Evolutionary conservation across 805 yeast species (phyloP), one percentile per base, ranked within the genome.

Genomic region (Cyberlindnera nakhonratchasimensis): DNA sequence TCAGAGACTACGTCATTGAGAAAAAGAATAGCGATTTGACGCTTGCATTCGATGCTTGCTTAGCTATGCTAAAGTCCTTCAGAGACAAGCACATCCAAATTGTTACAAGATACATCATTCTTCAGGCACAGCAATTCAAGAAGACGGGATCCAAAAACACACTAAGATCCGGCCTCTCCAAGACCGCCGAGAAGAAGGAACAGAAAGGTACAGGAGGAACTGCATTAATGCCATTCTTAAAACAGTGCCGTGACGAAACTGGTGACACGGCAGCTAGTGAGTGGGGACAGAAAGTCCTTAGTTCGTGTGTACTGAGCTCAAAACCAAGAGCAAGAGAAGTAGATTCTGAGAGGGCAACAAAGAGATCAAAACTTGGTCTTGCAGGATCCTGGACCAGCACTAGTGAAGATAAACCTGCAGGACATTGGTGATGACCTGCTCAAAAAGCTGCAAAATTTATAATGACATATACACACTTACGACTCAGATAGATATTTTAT

Each of bases 231-330:
- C 96, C 96, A 21, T 91, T 90, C 66, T 72, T 90, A 60, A 90
- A 89, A 63, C 97, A 91, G 64, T 91, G 96, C 53, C 77, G 97
- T 62, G 97, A 90, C 65, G 97, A 90, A 61, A 90, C 96, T 3
- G 96, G 96, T 32, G 93, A 85, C 54, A 79, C 89, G 11, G 96
- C 96, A 18, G 96, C 96, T 20, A 91, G 96, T 42, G 74, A 70
- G 36, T 89, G 97, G 97, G 96, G 96, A 59, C 79, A 78, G 58
- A 73, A 91, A 47, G 69, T 82, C 20, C 67, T 82, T 40, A 74
- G 79, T 41, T 75, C 76, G 46, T 81, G 82, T 25, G 59, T 66
- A 3, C 43, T 65, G 53, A 57, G 50, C 19, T 52, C 58, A 9
- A 61, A 53, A 35, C 40, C 51, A 6, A 9, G 29, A 12, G 10